Evolutionary conservation across 371 early-diverging fungal species (phyloP).

Genomic region (Entomophthora muscae): DNA sequence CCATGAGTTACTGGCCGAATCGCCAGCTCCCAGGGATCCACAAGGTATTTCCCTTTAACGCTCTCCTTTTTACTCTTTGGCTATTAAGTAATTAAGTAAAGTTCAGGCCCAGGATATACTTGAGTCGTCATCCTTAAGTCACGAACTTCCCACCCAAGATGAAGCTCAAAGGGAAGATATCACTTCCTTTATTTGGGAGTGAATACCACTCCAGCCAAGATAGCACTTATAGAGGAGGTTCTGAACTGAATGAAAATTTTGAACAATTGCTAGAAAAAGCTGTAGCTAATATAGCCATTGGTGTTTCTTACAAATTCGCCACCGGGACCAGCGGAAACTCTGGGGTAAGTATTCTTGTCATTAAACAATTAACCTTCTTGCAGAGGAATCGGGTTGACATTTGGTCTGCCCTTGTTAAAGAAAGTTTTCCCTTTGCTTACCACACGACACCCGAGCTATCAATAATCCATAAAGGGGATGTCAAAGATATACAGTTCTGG

Average conservation of each 20-base stretch:
- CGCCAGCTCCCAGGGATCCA: background rate
- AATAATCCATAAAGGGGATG: background rate
- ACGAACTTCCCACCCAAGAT: background rate
- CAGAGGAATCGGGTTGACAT: background rate
- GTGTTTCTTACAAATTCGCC: background rate
- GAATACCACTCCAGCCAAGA: background rate
- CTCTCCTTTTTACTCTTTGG: background rate
- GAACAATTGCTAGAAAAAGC: background rate
- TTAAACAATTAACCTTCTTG: background rate
- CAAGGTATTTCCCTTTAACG: background rate
- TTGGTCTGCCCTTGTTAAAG: background rate
- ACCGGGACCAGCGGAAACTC: background rate
- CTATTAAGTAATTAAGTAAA: background rate
- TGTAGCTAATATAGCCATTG: background rate
- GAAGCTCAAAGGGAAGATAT: background rate
- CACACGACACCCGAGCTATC: background rate
- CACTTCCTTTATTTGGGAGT: background rate
- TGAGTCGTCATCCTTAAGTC: background rate
- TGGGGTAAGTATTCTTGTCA: background rate
- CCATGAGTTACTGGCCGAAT: background rate
- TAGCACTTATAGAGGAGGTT: background rate
- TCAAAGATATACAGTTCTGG: background rate
- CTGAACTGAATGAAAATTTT: background rate
- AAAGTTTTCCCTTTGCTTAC: background rate
- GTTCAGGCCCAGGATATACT: background rate